Percentiles rank a stretch among this genome's conserved stretches.
Conservation (phyloP, 306 rosid genomes). For the Quercus robur region DNA sequence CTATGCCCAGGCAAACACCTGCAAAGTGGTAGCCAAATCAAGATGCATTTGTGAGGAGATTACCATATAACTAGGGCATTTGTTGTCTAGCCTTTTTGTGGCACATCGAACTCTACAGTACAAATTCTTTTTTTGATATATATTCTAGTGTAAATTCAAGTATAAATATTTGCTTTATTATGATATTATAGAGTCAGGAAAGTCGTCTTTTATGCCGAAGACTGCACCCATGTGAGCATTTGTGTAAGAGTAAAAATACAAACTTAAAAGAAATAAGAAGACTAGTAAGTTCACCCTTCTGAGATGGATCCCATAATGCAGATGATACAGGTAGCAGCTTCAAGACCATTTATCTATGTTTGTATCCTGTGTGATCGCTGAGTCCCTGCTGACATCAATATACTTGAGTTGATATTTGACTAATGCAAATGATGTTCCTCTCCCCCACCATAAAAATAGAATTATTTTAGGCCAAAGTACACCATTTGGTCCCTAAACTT, state of each 20-base stretch:
- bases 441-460: no score
- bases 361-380: neutral
- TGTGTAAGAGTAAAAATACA: neutral
- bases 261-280: neutral
- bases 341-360: conserved; percentile 33
- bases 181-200: no score
- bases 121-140: neutral
- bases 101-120: neutral
- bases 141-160: no score
- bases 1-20: conserved; percentile 36
- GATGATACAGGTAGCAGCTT: conserved; percentile 44
- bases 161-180: no score
- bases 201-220: neutral
- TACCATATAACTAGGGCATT: neutral
- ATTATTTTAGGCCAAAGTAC: no score
- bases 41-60: neutral
- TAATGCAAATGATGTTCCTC: no score
- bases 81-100: neutral
- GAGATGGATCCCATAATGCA: conserved; percentile 43
- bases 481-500: no score
- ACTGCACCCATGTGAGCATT: neutral
- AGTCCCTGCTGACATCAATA: neutral
- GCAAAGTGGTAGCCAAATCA: conserved; percentile 23
- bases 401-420: neutral
- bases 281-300: conserved; percentile 36